Base-by-base conservation (phyloP, 1,284 basidiomycete genomes). In the Rhodotorula sp. region DNA sequence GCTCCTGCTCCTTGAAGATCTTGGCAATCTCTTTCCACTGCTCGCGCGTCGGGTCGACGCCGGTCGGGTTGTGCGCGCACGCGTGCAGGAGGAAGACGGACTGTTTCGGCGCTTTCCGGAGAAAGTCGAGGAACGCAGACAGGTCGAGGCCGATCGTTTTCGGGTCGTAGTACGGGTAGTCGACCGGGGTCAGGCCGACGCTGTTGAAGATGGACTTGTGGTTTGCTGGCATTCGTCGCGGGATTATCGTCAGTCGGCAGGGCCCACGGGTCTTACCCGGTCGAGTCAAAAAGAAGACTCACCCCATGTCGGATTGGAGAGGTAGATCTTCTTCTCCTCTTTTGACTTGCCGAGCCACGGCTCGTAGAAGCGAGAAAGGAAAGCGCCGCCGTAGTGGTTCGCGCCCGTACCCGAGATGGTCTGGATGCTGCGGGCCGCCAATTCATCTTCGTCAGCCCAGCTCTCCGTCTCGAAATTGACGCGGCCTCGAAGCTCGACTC, bases 391-490 rank as follows among this genome's bases (percentile, higher is more conserved):
- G 45, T 97, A 85, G 81, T 97, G 93, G 82, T 97, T 92, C 62
- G 94, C 95, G 69, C 97, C 95, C 1, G 95, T 98, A 49, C 95
- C 91, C 23, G 94, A 97, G 77, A 97, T 91, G 19, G 94, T 95
- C 83, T 97, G 94, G 55, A 91, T 89, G 78, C 89, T 91, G 66
- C 38, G 3, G 12, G 16, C 3, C 28, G 28, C 28, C 28, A 28
- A 28, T 10, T 12, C 31, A 23, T 15, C 5, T 38, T 15, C 31
- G 8, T n/a, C 23, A 19, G 19, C 0, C 16, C 26, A 49, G 19
- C 26, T 1, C 12, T 18, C 6, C 18, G 15, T 31, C 19, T 10
- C 21, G n/a, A 43, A 15, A 38, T 34, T 8, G 34, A 34, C 34
- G 34, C 8, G 5, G 34, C 34, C 34, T 8, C 34, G 38, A 28